Percentiles rank a stretch among this genome's conserved stretches.
These are phyloP conservation scores for Penicillium aurantiogriseum DNA, from an alignment of 2,329 filamentous ascomycete genomes.

Conservation along the genomic window DNA sequence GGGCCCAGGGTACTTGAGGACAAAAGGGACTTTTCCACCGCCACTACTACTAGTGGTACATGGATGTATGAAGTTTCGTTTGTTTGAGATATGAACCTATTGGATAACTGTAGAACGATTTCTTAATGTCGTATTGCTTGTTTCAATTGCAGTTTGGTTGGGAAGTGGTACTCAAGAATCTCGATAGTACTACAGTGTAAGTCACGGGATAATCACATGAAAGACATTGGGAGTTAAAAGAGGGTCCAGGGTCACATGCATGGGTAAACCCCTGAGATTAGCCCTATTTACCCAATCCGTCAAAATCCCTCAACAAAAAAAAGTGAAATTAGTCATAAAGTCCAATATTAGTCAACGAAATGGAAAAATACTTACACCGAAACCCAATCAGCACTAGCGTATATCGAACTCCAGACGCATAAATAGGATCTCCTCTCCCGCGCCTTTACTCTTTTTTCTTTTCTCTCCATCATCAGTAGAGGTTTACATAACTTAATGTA, in stretches of 20 bases:
- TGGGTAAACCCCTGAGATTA: background rate
- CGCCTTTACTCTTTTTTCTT: slow-evolving; percentile 35
- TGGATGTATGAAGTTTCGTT: background rate
- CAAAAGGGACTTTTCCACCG: background rate
- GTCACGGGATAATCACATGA: slow-evolving; percentile 5
- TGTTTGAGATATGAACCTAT: background rate
- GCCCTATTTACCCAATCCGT: background rate
- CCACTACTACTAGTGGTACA: background rate
- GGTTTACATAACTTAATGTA: slow-evolving; percentile 53
- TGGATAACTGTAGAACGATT: background rate
- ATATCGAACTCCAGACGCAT: slow-evolving; percentile 18
- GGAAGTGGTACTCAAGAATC: background rate
- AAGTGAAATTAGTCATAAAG: background rate
- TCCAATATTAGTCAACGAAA: slow-evolving; percentile 2
- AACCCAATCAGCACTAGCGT: slow-evolving; percentile 28
- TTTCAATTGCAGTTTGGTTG: background rate
- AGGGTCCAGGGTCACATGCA: background rate
- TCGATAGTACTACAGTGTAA: background rate
- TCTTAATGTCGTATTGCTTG: background rate
- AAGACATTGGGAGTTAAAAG: background rate
- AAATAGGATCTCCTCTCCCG: slow-evolving; percentile 26
- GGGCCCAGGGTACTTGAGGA: slow-evolving; percentile 12
- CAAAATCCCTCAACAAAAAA: background rate
- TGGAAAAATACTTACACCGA: slow-evolving; percentile 10
- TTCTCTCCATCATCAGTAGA: slow-evolving; percentile 52